A percentile compares a stretch with the other conserved stretches of the same genome.
These are phyloP conservation scores for Ceratobasidium papillatum DNA, from an alignment of 1,284 basidiomycete species.

Conservation along the genomic window DNA sequence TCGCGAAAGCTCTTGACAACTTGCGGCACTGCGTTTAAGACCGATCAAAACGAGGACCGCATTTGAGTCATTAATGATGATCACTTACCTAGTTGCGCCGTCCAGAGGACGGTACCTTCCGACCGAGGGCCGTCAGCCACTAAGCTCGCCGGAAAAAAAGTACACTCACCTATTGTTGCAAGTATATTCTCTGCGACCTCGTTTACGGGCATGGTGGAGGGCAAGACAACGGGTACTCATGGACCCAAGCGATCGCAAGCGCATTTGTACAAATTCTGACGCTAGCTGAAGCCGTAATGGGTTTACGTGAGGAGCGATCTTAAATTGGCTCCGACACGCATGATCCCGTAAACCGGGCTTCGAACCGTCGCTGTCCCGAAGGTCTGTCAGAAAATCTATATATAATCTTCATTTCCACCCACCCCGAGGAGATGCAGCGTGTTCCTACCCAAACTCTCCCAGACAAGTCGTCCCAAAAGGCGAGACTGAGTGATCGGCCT, in stretches of 20 bases:
- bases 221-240: not conserved
- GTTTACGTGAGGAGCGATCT: constrained; percentile 38
- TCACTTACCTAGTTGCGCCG: constrained; percentile 66
- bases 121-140: not conserved
- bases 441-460: not conserved
- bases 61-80: constrained; percentile 5
- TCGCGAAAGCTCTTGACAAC: constrained; percentile 76
- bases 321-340: constrained; percentile 31
- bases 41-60: not conserved
- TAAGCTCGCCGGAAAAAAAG: not conserved
- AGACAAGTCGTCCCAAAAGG: not conserved
- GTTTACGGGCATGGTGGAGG: constrained; percentile 44
- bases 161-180: constrained; percentile 62
- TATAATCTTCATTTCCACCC: not conserved
- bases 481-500: not conserved
- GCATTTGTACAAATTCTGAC: constrained; percentile 38
- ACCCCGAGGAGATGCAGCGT: not conserved
- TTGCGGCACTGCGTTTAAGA: constrained; percentile 5
- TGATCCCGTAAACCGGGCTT: constrained; percentile 33
- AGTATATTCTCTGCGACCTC: constrained; percentile 64
- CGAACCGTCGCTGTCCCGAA: not conserved
- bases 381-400: constrained; percentile 5
- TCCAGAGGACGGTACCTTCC: constrained; percentile 71
- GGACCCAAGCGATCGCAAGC: constrained; percentile 14
- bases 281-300: constrained; percentile 32